Evolutionary conservation across 2,329 filamentous ascomycete genomes (phyloP).

Genomic region (Simplicillium sp.): DNA sequence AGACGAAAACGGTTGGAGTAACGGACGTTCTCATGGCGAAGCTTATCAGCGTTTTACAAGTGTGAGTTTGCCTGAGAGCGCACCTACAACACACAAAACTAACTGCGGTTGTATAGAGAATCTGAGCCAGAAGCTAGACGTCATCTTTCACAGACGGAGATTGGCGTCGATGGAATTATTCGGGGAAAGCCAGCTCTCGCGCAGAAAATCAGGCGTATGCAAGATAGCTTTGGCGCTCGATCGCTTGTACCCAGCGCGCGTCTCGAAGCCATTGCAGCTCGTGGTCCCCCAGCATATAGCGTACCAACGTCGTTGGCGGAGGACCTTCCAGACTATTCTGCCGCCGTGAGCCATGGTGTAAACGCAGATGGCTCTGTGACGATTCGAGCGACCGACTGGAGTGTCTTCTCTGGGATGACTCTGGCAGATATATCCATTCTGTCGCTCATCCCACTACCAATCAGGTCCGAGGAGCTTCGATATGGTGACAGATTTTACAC

Average conservation of each 20-base stretch:
- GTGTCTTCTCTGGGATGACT: constrained; percentile 9
- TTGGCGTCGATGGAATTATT: constrained; percentile 7
- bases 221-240: constrained; percentile 7
- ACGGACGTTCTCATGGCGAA: constrained; percentile 8
- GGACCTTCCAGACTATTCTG: constrained; percentile 8
- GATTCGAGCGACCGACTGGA: constrained; percentile 8
- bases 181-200: constrained; percentile 8
- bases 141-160: constrained; percentile 5
- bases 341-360: constrained; percentile 13
- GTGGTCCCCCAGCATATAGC: constrained; percentile 7
- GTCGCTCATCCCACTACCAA: constrained; percentile 9
- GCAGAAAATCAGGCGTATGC: constrained; percentile 5
- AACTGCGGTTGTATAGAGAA: constrained; percentile 3
- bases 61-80: constrained; percentile 5
- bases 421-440: constrained; percentile 8
- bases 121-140: constrained; percentile 5
- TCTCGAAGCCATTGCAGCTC: constrained; percentile 4
- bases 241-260: constrained; percentile 4
- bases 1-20: constrained; percentile 8
- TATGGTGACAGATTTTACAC: constrained; percentile 8
- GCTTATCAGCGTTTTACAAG: constrained; percentile 9
- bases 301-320: constrained; percentile 4
- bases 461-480: constrained; percentile 7
- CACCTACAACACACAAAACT: not conserved
- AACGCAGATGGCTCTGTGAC: constrained; percentile 17